These are phyloP conservation scores for Physocladia obscura DNA, from an alignment of 192 early-diverging fungal species.

Conservation along the genomic window DNA sequence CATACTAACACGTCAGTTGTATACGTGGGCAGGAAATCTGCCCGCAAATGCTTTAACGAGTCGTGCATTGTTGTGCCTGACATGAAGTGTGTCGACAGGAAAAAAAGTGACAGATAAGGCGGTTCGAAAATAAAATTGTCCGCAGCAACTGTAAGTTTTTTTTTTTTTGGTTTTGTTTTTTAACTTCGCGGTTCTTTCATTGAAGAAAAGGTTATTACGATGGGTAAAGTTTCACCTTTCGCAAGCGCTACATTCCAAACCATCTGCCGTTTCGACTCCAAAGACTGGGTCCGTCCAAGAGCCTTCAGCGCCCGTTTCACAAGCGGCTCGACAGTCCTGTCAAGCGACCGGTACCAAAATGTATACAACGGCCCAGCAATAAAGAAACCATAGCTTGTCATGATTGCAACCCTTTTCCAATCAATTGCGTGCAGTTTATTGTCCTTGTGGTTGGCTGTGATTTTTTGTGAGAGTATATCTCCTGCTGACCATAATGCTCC, in stretches of 20 bases:
- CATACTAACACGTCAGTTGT: conserved; percentile 38
- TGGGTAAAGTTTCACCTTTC: conserved; percentile 29
- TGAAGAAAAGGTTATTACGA: not conserved
- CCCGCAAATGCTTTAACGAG: conserved; percentile 28
- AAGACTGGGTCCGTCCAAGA: not conserved
- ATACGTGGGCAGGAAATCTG: conserved; percentile 37
- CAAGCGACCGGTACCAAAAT: conserved; percentile 41
- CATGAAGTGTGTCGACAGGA: conserved; percentile 35
- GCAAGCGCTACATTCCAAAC: conserved; percentile 35
- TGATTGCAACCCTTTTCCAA: conserved; percentile 33
- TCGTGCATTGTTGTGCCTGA: conserved; percentile 19
- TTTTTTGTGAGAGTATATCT: conserved; percentile 39
- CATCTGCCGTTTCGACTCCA: conserved; percentile 27
- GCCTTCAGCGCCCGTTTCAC: not conserved
- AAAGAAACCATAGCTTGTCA: conserved; percentile 40
- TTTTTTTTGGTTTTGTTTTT: no score
- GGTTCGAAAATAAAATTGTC: conserved; percentile 44
- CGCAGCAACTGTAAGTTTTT: conserved; percentile 20
- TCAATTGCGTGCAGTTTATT: conserved; percentile 8
- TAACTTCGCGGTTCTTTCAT: no score
- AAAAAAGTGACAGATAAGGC: conserved; percentile 42
- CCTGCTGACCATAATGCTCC: conserved; percentile 30
- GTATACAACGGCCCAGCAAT: conserved; percentile 45
- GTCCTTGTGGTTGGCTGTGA: conserved; percentile 11
- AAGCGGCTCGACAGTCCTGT: conserved; percentile 21